Percentiles rank a stretch among this genome's conserved stretches.
Evolutionary conservation across 1,284 basidiomycete species (phyloP).

Genomic region (Trichosporon sp.): DNA sequence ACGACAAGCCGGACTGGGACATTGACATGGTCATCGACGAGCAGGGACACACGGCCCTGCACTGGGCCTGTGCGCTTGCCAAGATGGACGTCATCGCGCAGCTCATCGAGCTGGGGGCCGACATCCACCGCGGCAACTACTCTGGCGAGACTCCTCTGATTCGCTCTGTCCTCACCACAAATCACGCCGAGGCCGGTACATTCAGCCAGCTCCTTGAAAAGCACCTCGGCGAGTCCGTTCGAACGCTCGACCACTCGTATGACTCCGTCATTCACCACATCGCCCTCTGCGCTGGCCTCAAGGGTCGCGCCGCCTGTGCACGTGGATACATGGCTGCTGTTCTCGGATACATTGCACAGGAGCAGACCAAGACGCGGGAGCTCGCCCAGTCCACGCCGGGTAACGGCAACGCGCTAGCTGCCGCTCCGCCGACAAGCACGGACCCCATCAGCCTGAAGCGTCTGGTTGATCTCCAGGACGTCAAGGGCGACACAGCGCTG

Average conservation of each 20-base stretch:
- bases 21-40: constrained; percentile 83
- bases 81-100: constrained; percentile 62
- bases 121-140: constrained; percentile 83
- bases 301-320: constrained; percentile 75
- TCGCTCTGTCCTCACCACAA: constrained; percentile 82
- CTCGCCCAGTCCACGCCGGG: constrained; percentile 16
- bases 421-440: constrained; percentile 5
- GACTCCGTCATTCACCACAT: constrained; percentile 93
- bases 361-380: constrained; percentile 20
- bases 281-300: constrained; percentile 81
- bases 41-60: constrained; percentile 88
- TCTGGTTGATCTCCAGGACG: constrained; percentile 86
- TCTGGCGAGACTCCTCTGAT: constrained; percentile 93
- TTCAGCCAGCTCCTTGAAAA: constrained; percentile 65
- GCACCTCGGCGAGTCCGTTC: constrained; percentile 58
- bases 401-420: not conserved
- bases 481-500: constrained; percentile 92
- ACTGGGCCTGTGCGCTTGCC: constrained; percentile 85
- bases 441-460: constrained; percentile 55
- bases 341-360: constrained; percentile 67
- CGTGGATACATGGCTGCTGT: constrained; percentile 89
- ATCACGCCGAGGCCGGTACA: constrained; percentile 70
- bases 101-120: constrained; percentile 68
- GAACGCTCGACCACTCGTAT: constrained; percentile 83
- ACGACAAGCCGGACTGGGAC: constrained; percentile 51